Evolutionary conservation across 306 rosid genomes (phyloP), one percentile per base, ranked within the genome.

Genomic region (Lathyrus oleraceus): DNA sequence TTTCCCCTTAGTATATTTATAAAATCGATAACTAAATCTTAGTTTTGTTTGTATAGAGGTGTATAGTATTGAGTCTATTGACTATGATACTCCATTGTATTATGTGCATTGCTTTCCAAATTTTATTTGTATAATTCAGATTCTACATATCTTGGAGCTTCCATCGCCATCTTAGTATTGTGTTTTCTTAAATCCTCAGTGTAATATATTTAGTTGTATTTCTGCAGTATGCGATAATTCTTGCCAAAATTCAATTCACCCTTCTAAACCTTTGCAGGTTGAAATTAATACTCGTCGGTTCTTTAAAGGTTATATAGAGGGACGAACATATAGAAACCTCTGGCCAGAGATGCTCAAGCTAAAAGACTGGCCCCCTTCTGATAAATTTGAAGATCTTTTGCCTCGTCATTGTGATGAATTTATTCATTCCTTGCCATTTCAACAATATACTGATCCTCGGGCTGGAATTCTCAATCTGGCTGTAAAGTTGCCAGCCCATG

Each of bases 291-390:
- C 90, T 49, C 85, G 54, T 35, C 54, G 80, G 32, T 91, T 91
- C 82, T 91, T 91, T 72, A 63, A 85, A 82, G 97, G 97, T 71
- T 91, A 89, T 61, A 75, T 66, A 0, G 85, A 81, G 77, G 96
- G 96, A 76, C 85, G 97, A 82, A 85, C 84, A 65, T 89, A 91
- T 51, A 1, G 5, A 6, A 87, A 89, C 61, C 78, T 79, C 10
- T 91, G 97, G 97, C 97, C 97, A 11, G 97, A 89, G 82, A 91
- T 91, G 96, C 94, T 91, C 10, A 91, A 91, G 86, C 76, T 91
- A 30, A 91, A 91, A 80, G 97, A 91, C 67, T 91, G 97, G 97
- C 97, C 97, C 12, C 97, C 97, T 27, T 91, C 96, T 15, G 88
- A 91, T 65, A 87, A 79, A 73, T 91, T 89, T 79, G 97, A 91